A percentile compares a stretch with the other conserved stretches of the same genome.
phyloP scores from a whole-genome alignment of 176 grass and related monocot species.

The Aegilops bicornis region DNA sequence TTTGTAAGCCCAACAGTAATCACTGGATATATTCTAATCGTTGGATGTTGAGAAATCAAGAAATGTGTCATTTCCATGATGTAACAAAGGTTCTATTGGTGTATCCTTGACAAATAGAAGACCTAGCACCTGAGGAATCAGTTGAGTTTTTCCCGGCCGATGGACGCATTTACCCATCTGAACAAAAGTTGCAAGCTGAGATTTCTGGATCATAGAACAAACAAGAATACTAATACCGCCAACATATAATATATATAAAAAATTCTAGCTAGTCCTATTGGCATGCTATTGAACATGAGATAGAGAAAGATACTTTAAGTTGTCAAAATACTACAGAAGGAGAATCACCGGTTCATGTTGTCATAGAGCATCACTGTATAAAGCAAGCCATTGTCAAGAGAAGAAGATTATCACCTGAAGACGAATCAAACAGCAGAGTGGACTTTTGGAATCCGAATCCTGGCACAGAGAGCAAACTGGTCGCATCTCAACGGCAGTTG shows the following conservation, averaged over 20 bases:
- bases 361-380: too few species aligned
- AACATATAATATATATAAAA: constrained; percentile 7
- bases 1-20: too few species aligned
- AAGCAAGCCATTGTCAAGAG: not conserved
- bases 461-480: constrained; percentile 84
- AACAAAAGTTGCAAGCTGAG: constrained; percentile 76
- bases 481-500: constrained; percentile 44
- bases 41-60: constrained; percentile 52
- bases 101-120: constrained; percentile 35
- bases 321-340: constrained; percentile 7
- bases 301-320: constrained; percentile 8
- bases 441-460: constrained; percentile 79
- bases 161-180: constrained; percentile 66
- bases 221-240: not conserved
- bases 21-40: constrained; percentile 41
- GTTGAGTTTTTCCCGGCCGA: constrained; percentile 14
- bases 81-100: constrained; percentile 20
- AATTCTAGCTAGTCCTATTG: not conserved
- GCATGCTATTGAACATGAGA: not conserved
- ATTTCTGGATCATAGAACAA: constrained; percentile 67
- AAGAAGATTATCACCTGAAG: constrained; percentile 67
- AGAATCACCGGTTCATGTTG: not conserved
- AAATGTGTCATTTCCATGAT: constrained; percentile 49
- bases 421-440: constrained; percentile 94
- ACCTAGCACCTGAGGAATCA: constrained; percentile 33